Evolutionary conservation across 139 green algal genomes (phyloP).

Genomic region (Asterochloris sp.): DNA sequence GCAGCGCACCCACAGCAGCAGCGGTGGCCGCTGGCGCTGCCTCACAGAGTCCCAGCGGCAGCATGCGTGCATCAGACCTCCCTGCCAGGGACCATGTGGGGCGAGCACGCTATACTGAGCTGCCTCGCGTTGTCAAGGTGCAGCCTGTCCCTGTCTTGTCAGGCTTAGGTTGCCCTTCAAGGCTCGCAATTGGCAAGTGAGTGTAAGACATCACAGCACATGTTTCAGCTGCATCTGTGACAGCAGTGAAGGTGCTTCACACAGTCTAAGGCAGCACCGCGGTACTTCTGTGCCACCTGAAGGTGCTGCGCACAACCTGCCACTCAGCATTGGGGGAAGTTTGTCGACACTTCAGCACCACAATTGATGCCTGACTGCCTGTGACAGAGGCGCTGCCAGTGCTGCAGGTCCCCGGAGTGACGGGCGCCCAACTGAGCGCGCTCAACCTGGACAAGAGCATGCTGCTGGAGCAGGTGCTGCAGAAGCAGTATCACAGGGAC

Average conservation of each 20-base stretch:
- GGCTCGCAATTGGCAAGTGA: no score
- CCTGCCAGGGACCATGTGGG: conserved; percentile 23
- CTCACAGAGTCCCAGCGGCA: neutral
- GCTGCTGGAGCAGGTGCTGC: conserved; percentile 46
- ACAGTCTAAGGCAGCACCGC: no score
- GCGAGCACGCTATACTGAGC: conserved; percentile 59
- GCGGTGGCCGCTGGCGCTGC: neutral
- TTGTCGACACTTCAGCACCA: no score
- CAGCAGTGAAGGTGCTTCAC: no score
- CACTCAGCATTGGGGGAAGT: no score
- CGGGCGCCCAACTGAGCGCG: conserved; percentile 54
- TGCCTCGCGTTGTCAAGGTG: conserved; percentile 62
- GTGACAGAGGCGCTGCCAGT: no score
- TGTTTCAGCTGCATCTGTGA: no score
- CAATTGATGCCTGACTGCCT: no score
- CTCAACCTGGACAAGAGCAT: conserved; percentile 74
- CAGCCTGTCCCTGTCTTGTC: neutral
- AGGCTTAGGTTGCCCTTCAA: neutral
- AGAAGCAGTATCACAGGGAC: conserved; percentile 13
- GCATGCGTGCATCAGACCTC: neutral
- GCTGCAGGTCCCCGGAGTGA: conserved; percentile 19
- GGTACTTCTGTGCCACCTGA: no score
- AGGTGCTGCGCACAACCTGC: no score
- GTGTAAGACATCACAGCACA: no score
- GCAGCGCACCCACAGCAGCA: neutral